phyloP scores from a whole-genome alignment of 1,284 basidiomycete species.

The Leccinum cinnamomeum region DNA sequence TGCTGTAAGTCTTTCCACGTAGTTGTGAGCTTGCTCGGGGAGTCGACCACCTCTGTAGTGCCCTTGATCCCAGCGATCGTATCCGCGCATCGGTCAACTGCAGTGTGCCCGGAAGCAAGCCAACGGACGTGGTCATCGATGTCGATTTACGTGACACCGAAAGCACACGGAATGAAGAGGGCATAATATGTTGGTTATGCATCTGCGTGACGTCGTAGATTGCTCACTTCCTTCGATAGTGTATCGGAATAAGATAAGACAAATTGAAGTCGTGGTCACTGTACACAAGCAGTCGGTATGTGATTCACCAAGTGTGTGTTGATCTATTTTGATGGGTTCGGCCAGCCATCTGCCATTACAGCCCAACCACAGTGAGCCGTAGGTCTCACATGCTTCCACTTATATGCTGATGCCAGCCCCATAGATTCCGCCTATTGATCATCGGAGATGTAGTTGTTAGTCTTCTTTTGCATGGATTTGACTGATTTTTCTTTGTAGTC shows the following conservation, averaged over 20 bases:
- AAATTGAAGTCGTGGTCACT: conserved; percentile 15
- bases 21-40: background rate
- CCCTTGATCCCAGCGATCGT: background rate
- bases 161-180: conserved; percentile 9
- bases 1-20: background rate
- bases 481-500: conserved; percentile 7
- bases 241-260: conserved; percentile 16
- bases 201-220: background rate
- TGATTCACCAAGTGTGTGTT: background rate
- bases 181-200: conserved; percentile 11
- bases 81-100: conserved; percentile 5
- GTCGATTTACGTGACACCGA: conserved; percentile 6
- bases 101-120: background rate
- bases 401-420: background rate
- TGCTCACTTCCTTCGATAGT: conserved; percentile 10
- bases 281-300: conserved; percentile 8
- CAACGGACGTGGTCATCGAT: conserved; percentile 1
- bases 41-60: background rate
- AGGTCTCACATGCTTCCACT: background rate
- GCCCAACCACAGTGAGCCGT: conserved; percentile 5
- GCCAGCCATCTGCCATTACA: conserved; percentile 4
- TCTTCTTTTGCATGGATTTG: background rate
- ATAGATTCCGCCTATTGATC: conserved; percentile 19
- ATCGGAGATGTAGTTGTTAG: conserved; percentile 15
- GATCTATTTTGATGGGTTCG: background rate